Conservation (phyloP, 257 asterid species). For the Primulina huaijiensis region DNA sequence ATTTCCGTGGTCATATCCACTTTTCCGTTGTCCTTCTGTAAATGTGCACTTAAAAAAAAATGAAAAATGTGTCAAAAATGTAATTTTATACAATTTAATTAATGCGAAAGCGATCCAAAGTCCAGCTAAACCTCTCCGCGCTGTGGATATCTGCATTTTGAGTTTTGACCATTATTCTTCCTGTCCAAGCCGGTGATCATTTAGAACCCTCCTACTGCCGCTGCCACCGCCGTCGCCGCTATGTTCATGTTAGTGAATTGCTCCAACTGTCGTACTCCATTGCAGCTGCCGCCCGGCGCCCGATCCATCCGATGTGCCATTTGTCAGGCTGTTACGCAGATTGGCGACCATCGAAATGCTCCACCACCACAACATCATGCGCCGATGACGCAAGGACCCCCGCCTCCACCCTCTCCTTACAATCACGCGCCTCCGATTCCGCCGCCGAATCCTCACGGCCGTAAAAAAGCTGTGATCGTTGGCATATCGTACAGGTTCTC, state of each 20-base stretch:
- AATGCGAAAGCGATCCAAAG: not conserved
- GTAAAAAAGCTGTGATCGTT: constrained; percentile 86
- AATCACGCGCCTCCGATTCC: constrained; percentile 71
- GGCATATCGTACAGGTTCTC: constrained; percentile 78
- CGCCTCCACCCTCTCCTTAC: constrained; percentile 52
- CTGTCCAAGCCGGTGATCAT: not conserved
- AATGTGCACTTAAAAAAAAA: no score
- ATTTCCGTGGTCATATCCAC: no score
- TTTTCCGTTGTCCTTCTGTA: no score
- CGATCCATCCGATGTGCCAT: constrained; percentile 86
- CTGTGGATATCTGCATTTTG: not conserved
- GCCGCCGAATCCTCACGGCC: constrained; percentile 74
- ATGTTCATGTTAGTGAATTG: constrained; percentile 73
- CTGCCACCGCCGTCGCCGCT: constrained; percentile 11
- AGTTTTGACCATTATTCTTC: not conserved
- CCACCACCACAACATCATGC: constrained; percentile 30
- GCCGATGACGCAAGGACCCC: constrained; percentile 30
- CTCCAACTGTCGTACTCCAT: constrained; percentile 63
- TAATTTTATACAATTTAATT: no score
- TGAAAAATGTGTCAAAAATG: no score
- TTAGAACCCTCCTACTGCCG: not conserved
- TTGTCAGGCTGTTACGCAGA: constrained; percentile 68
- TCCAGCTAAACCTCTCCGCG: not conserved
- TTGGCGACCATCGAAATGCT: constrained; percentile 68
- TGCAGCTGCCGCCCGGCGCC: constrained; percentile 86